Conservation (phyloP, 78 protist species). For the Dictyostelium intermedium region DNA sequence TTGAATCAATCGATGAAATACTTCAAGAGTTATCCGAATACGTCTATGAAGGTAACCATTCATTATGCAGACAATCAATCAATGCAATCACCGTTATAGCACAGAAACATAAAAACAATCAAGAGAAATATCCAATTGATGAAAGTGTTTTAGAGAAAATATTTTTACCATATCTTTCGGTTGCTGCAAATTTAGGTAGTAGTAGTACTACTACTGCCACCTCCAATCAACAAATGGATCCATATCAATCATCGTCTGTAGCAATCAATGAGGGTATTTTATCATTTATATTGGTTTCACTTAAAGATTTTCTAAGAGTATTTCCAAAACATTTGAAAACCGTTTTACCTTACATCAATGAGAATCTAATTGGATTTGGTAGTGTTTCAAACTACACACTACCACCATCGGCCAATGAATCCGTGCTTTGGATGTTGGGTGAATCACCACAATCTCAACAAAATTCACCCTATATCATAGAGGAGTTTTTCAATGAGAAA, state of each 20-base stretch:
- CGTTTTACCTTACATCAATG: background rate
- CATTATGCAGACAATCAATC: background rate
- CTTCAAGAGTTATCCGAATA: slow-evolving; percentile 84
- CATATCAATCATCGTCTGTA: background rate
- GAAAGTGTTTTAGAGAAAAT: background rate
- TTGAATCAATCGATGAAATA: slow-evolving; percentile 61
- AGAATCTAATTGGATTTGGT: background rate
- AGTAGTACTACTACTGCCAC: too few species aligned
- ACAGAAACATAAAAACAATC: background rate
- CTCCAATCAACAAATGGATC: too few species aligned
- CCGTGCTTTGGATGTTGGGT: slow-evolving; percentile 93
- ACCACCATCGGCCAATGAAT: slow-evolving; percentile 17
- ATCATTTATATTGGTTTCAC: background rate
- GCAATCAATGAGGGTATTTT: background rate
- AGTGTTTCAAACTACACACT: background rate
- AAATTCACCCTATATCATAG: slow-evolving; percentile 92
- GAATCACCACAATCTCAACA: slow-evolving; percentile 85
- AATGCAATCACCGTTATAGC: slow-evolving; percentile 1
- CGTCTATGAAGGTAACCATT: background rate
- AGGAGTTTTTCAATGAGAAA: slow-evolving; percentile 54
- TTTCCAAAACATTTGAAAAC: slow-evolving; percentile 17
- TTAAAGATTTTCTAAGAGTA: slow-evolving; percentile 42
- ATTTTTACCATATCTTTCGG: background rate
- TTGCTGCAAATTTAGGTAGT: background rate
- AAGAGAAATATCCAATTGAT: background rate